Percentiles rank a stretch among this genome's conserved stretches.
These are phyloP conservation scores for Dioszegia hungarica DNA, from an alignment of 768 basidiomycete species.

Conservation along the genomic window DNA sequence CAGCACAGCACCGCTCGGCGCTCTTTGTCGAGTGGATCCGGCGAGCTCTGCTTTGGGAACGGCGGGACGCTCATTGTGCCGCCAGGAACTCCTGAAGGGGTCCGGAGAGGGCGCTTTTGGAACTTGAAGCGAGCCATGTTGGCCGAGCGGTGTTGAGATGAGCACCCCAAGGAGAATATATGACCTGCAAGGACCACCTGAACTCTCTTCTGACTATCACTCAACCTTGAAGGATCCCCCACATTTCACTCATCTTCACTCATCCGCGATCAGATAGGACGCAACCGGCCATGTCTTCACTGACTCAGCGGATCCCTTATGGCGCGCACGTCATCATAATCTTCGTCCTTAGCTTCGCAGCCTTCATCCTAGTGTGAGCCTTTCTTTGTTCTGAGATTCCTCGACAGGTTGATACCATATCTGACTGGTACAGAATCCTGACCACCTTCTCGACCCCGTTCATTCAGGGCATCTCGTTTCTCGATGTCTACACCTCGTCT, in stretches of 20 bases:
- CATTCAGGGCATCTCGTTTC: constrained; percentile 44
- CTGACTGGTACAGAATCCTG: constrained; percentile 30
- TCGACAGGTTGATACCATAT: no score
- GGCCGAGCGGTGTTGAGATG: neutral
- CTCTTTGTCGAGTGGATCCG: neutral
- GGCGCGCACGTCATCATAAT: constrained; percentile 47
- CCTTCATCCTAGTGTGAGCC: constrained; percentile 41
- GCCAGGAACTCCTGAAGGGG: neutral
- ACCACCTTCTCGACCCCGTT: constrained; percentile 48
- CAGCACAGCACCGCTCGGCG: no score
- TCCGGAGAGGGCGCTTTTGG: neutral
- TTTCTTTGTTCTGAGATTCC: no score
- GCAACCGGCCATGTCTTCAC: neutral
- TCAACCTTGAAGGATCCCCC: neutral
- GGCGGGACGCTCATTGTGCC: neutral
- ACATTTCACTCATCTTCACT: neutral
- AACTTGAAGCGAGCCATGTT: neutral
- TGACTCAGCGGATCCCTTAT: constrained; percentile 24
- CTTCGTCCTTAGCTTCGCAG: constrained; percentile 38
- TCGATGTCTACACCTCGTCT: constrained; percentile 17
- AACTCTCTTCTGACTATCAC: neutral
- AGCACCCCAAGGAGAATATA: no score
- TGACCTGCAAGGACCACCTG: no score
- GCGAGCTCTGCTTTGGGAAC: neutral
- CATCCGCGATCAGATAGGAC: neutral